phyloP scores from a whole-genome alignment of 805 yeast genomes.

The Lachancea meyersii region DNA sequence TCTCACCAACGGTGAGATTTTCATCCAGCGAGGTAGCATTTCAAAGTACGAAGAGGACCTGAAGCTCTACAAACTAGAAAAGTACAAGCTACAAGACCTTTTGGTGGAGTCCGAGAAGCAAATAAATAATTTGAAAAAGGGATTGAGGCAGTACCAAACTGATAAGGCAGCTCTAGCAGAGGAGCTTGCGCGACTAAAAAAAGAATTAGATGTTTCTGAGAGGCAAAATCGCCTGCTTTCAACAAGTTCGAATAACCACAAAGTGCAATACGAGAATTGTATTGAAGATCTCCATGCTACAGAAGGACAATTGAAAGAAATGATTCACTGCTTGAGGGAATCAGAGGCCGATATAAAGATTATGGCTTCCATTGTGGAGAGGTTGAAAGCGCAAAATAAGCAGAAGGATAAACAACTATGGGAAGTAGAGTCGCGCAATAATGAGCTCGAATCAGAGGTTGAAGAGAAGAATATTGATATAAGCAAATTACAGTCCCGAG shows the following conservation, averaged over 20 bases:
- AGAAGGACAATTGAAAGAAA: constrained; percentile 59
- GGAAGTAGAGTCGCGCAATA: constrained; percentile 45
- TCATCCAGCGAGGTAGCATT: constrained; percentile 24
- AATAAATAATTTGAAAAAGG: constrained; percentile 40
- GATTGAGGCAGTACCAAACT: constrained; percentile 36
- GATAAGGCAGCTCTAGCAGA: constrained; percentile 35
- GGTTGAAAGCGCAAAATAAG: constrained; percentile 45
- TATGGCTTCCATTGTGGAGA: constrained; percentile 48
- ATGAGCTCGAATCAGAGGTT: constrained; percentile 47
- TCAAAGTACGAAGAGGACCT: constrained; percentile 32
- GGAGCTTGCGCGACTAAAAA: constrained; percentile 42
- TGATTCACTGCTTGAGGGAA: constrained; percentile 40
- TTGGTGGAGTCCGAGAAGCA: constrained; percentile 44
- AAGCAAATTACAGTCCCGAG: constrained; percentile 42
- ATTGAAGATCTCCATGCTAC: constrained; percentile 68
- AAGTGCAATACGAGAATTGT: constrained; percentile 67
- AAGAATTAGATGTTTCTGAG: constrained; percentile 51
- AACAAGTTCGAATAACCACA: constrained; percentile 54
- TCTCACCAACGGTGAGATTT: constrained; percentile 22
- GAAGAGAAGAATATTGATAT: constrained; percentile 53
- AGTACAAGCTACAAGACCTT: constrained; percentile 43
- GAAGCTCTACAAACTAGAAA: constrained; percentile 26
- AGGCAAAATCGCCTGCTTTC: constrained; percentile 51
- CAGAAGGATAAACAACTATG: constrained; percentile 50
- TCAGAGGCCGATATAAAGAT: constrained; percentile 49